Base-by-base conservation (phyloP, 371 early-diverging fungal genomes). In the Saksenaea oblongispora region DNA sequence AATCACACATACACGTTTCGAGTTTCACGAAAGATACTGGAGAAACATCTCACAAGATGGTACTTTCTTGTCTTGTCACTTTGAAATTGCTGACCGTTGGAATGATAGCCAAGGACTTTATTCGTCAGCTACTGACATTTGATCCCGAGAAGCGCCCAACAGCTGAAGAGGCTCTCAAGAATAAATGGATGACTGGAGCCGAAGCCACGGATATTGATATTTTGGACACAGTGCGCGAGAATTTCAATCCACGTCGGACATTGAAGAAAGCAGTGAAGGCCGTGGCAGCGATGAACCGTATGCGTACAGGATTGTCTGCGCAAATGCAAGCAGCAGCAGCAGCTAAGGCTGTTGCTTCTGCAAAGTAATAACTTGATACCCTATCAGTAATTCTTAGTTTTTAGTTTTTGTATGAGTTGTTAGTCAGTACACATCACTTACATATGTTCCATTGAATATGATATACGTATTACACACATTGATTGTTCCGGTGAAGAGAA, bases 41-140 rank as follows among this genome's bases (percentile, higher is more conserved):
- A 81, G 83, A 64, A 85, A 86, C 36, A 86, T 94, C 36, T 92
- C 93, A 1, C 79, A 84, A 27, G 83, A 89, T 66, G 89, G 86
- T 83, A 54, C 28, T 59, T 54, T 15, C 34, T 34, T 15, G 14
- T 7, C 59, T 34, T 41, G 17, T 18, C 17, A 18, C 8, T 18
- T 13, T 3, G 14, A 26, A 5, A 26, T 41, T 31, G 14, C 31
- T 5, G 13, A 35, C 11, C 35, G 18, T 41, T 0, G 2, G 5
- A 24, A 22, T 57, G 14, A 47, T 62, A 91, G 97, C 96, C 61
- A 95, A 94, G 71, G 93, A 95, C 71, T 96, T 98, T 66, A 95
- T 98, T 70, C 84, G 89, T 26, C 78, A 79, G 42, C 74, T 92
- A 7, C 82, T 98, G 36, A 76, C 85, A n/a, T 77, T 92, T 27